Conservation (phyloP, 2,329 filamentous ascomycete species). For the Thermoascus crustaceus region DNA sequence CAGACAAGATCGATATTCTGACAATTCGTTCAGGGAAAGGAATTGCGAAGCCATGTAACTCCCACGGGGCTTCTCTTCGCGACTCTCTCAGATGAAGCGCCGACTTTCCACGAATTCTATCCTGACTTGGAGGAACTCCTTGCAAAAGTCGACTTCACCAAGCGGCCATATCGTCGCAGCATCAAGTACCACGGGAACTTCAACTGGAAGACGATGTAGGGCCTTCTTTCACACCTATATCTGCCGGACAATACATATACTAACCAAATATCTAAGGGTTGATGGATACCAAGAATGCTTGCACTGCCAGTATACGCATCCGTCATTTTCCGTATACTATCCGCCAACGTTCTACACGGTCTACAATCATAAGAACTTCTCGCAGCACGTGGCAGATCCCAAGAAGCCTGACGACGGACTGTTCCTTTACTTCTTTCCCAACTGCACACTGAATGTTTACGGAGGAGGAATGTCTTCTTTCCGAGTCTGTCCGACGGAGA, state of each 20-base stretch:
- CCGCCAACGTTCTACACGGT: constrained; percentile 50
- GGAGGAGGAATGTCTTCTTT: constrained; percentile 52
- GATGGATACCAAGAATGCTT: constrained; percentile 53
- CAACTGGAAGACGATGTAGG: constrained; percentile 56
- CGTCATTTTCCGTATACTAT: constrained; percentile 47
- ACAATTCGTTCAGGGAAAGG: constrained; percentile 15
- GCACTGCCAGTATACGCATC: constrained; percentile 52
- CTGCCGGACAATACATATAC: too few species aligned
- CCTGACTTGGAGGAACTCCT: constrained; percentile 44
- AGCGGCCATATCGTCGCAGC: constrained; percentile 43
- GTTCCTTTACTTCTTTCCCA: constrained; percentile 52
- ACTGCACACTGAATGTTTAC: constrained; percentile 50
- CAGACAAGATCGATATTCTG: not conserved
- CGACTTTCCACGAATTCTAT: constrained; percentile 47
- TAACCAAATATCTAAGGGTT: constrained; percentile 27
- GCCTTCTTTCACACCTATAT: constrained; percentile 7
- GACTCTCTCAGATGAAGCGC: constrained; percentile 41
- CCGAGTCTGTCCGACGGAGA: constrained; percentile 45
- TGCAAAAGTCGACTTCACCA: constrained; percentile 46
- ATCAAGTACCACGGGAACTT: constrained; percentile 50
- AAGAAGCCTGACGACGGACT: constrained; percentile 46
- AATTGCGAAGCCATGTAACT: constrained; percentile 36
- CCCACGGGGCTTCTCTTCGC: constrained; percentile 47
- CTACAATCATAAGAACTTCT: constrained; percentile 48
- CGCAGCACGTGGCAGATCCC: constrained; percentile 48